Percentiles rank a stretch among this genome's conserved stretches.
These are phyloP conservation scores for Salix caprea DNA, from an alignment of 345 rosid species.

Conservation along the genomic window DNA sequence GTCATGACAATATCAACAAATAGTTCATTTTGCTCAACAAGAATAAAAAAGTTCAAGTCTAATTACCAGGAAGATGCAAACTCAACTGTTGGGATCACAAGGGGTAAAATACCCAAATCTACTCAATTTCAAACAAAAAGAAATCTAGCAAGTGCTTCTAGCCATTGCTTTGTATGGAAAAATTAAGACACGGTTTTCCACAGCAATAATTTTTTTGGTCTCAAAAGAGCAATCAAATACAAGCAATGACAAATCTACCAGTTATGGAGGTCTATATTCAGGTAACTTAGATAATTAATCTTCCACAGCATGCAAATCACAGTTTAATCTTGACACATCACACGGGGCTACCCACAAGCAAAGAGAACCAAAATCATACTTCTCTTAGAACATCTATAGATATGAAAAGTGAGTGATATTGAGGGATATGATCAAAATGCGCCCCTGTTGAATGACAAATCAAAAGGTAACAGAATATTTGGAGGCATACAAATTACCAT, in stretches of 20 bases:
- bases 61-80: not conserved
- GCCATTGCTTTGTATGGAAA: not conserved
- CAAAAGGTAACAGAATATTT: not conserved
- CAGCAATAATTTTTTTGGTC: not conserved
- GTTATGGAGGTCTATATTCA: not conserved
- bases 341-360: not conserved
- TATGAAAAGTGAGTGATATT: not conserved
- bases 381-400: not conserved
- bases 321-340: not conserved
- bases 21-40: not conserved
- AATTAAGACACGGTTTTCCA: not conserved
- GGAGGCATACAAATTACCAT: not conserved
- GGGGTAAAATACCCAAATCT: not conserved
- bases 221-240: not conserved
- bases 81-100: not conserved
- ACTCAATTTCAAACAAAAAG: not conserved
- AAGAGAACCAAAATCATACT: not conserved
- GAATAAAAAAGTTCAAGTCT: not conserved
- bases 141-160: not conserved
- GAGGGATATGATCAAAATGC: not conserved
- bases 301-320: not conserved
- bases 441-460: not conserved
- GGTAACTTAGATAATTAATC: not conserved
- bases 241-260: not conserved
- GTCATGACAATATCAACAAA: not conserved